Evolutionary conservation across 2,329 filamentous ascomycete genomes (phyloP).

Genomic region (Trichoderma afroharzianum): DNA sequence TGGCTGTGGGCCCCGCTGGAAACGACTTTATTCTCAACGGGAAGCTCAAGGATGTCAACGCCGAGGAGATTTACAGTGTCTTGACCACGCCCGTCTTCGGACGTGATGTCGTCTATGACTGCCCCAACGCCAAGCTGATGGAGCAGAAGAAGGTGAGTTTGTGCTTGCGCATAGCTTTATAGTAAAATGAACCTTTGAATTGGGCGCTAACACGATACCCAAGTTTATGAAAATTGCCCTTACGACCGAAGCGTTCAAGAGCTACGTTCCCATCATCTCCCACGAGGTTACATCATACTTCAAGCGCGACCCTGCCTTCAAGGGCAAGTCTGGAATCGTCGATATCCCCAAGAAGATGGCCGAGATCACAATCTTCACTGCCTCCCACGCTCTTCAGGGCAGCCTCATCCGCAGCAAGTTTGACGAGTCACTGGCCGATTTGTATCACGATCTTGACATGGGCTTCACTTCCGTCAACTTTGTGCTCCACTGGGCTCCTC

Average conservation of each 20-base stretch:
- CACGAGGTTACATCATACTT: conserved; percentile 71
- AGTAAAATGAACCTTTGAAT: not conserved
- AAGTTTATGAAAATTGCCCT: conserved; percentile 80
- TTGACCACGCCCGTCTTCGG: conserved; percentile 73
- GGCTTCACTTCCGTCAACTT: conserved; percentile 89
- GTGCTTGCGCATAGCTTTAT: not conserved
- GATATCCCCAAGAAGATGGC: conserved; percentile 74
- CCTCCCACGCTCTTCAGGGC: conserved; percentile 80
- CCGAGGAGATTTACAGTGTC: conserved; percentile 84
- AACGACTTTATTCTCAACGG: conserved; percentile 92
- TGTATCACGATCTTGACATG: conserved; percentile 88
- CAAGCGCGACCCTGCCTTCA: conserved; percentile 63
- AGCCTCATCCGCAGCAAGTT: conserved; percentile 78
- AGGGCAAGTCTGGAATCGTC: conserved; percentile 63
- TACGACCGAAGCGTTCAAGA: conserved; percentile 68
- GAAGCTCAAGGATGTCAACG: conserved; percentile 84
- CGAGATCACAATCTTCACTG: conserved; percentile 86
- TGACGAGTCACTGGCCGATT: conserved; percentile 72
- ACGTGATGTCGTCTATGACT: conserved; percentile 84
- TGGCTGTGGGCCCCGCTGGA: conserved; percentile 74
- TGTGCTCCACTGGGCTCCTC: conserved; percentile 80
- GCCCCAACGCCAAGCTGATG: conserved; percentile 88
- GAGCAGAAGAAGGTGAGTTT: conserved; percentile 82
- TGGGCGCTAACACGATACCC: conserved; percentile 15
- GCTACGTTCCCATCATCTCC: conserved; percentile 75